A percentile compares a stretch with the other conserved stretches of the same genome.
phyloP scores from a whole-genome alignment of 2,329 filamentous ascomycete genomes.

The Sporothrix globosa region DNA sequence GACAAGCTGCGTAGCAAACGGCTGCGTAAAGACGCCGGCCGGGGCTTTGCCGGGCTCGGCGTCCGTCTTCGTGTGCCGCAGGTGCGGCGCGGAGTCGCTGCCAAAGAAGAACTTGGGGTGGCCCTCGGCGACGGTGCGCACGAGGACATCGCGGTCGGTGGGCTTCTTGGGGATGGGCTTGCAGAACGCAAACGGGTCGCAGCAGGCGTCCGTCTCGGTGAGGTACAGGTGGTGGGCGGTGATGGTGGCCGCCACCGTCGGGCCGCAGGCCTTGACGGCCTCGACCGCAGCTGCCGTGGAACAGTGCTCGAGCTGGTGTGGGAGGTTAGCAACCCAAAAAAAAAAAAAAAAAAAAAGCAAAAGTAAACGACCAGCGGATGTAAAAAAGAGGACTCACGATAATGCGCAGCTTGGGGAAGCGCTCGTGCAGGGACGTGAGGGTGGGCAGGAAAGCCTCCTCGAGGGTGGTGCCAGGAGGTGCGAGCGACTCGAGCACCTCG shows the following conservation, averaged over 20 bases:
- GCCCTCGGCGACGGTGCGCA: constrained; percentile 64
- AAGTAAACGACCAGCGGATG: no score
- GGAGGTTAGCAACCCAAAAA: neutral
- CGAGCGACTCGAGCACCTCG: constrained; percentile 58
- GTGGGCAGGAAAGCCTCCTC: constrained; percentile 81
- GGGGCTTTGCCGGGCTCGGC: constrained; percentile 56
- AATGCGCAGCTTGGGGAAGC: constrained; percentile 73
- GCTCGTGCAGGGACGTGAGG: constrained; percentile 69
- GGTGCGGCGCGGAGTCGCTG: constrained; percentile 73
- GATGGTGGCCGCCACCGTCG: constrained; percentile 77
- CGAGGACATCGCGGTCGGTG: constrained; percentile 70
- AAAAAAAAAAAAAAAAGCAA: no score
- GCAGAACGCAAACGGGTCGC: constrained; percentile 48
- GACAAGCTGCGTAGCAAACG: constrained; percentile 63
- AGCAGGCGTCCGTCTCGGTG: constrained; percentile 37
- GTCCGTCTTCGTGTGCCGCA: constrained; percentile 60
- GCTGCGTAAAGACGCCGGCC: constrained; percentile 80
- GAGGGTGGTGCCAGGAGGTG: constrained; percentile 46
- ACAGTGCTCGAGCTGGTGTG: constrained; percentile 65
- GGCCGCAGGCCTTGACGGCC: constrained; percentile 75
- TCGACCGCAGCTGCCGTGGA: constrained; percentile 80
- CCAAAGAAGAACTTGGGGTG: constrained; percentile 69
- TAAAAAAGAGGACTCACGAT: constrained; percentile 43
- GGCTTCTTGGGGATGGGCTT: constrained; percentile 77
- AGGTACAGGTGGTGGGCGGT: constrained; percentile 86